These are phyloP conservation scores for Acanthamoeba sp. DNA, from an alignment of 208 protist species.

Conservation along the genomic window DNA sequence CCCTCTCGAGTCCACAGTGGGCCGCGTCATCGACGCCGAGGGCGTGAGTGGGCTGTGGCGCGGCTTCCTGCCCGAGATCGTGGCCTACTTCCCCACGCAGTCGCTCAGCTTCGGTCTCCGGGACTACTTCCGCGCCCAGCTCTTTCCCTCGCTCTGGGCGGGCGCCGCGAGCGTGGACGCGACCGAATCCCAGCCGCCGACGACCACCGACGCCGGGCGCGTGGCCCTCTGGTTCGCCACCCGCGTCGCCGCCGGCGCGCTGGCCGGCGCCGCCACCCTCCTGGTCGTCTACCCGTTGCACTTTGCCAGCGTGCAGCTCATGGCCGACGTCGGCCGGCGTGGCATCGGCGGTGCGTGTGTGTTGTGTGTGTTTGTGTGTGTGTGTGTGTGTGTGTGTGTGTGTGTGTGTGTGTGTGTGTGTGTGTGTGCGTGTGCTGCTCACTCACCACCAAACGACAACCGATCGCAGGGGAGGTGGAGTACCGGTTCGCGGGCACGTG, in stretches of 20 bases:
- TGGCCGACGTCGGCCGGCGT: background rate
- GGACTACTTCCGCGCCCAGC: background rate
- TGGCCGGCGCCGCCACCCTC: background rate
- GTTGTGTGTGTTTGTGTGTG: background rate
- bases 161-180: background rate
- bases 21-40: background rate
- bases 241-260: background rate
- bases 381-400: background rate
- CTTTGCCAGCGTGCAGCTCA: constrained; percentile 27
- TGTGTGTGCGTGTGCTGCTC: background rate
- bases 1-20: background rate
- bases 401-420: background rate
- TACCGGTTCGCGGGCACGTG: background rate
- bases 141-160: background rate
- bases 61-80: background rate
- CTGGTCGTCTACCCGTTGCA: background rate
- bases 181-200: background rate
- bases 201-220: background rate
- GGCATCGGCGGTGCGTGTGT: background rate
- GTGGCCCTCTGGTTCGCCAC: background rate
- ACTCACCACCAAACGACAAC: background rate
- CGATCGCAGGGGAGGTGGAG: background rate
- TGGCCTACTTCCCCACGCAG: constrained; percentile 43
- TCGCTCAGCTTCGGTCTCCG: background rate
- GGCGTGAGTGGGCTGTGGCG: constrained; percentile 18